A percentile compares a stretch with the other conserved stretches of the same genome.
Conservation (phyloP, 768 basidiomycete species). For the Mycena floridula region DNA sequence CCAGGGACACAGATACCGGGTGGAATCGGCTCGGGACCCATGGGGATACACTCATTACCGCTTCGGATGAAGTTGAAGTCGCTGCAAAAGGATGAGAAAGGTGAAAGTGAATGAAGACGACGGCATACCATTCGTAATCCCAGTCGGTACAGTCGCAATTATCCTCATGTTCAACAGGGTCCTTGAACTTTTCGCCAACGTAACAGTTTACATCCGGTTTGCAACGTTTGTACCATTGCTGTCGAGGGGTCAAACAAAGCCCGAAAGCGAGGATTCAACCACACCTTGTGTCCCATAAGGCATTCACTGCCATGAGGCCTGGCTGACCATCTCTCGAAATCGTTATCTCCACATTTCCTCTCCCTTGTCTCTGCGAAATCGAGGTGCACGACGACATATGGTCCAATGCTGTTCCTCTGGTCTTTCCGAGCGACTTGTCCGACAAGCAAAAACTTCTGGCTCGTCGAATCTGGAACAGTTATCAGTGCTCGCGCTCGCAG, state of each 20-base stretch:
- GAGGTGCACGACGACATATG: conserved; percentile 69
- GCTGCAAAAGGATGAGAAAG: conserved; percentile 24
- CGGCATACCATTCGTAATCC: conserved; percentile 86
- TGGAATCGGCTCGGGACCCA: conserved; percentile 84
- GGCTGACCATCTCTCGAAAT: conserved; percentile 85
- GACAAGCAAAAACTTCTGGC: conserved; percentile 90
- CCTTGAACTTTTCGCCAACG: conserved; percentile 83
- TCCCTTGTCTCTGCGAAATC: conserved; percentile 73
- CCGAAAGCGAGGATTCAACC: too few relatives aligned
- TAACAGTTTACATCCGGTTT: conserved; percentile 83
- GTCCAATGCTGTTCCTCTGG: conserved; percentile 42
- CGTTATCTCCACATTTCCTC: conserved; percentile 53
- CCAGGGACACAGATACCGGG: conserved; percentile 59
- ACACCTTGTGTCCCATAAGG: conserved; percentile 90
- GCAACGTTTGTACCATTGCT: conserved; percentile 94
- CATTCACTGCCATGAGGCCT: conserved; percentile 62
- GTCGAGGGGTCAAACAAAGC: conserved; percentile 2
- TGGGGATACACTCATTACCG: conserved; percentile 72
- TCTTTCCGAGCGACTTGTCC: conserved; percentile 68
- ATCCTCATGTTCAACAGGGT: conserved; percentile 81
- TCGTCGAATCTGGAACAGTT: conserved; percentile 91
- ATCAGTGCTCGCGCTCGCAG: conserved; percentile 74
- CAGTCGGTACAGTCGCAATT: conserved; percentile 76
- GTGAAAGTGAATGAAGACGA: not conserved
- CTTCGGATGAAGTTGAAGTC: conserved; percentile 86